A percentile compares a stretch with the other conserved stretches of the same genome.
These are phyloP conservation scores for Microcos paniculata DNA, from an alignment of 345 rosid species.

Conservation along the genomic window DNA sequence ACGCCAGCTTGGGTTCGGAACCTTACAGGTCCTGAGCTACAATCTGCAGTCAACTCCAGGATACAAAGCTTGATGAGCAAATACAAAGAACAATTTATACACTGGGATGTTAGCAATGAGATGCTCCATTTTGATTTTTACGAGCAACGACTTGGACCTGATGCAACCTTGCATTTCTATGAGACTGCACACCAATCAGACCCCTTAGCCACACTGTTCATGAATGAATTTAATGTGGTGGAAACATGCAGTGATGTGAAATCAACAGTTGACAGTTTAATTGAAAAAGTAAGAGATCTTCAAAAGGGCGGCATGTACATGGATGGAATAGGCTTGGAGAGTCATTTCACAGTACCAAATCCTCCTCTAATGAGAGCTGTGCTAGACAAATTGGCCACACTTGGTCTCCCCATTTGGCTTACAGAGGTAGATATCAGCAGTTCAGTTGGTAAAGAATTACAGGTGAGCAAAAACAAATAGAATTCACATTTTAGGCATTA, in stretches of 20 bases:
- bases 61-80: constrained; percentile 72
- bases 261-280: constrained; percentile 65
- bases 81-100: constrained; percentile 73
- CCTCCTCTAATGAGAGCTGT: constrained; percentile 67
- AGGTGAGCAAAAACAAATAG: constrained; percentile 33
- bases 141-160: constrained; percentile 59
- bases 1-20: constrained; percentile 62
- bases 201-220: constrained; percentile 64
- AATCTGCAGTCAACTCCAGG: constrained; percentile 51
- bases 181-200: constrained; percentile 57
- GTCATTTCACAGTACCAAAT: constrained; percentile 71
- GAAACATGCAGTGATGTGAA: constrained; percentile 74
- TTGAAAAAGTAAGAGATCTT: constrained; percentile 56
- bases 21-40: constrained; percentile 42
- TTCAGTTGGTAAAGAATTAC: constrained; percentile 40
- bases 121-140: constrained; percentile 86
- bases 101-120: constrained; percentile 92
- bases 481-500: background rate
- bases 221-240: constrained; percentile 82
- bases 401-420: constrained; percentile 80
- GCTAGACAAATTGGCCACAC: constrained; percentile 68
- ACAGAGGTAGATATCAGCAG: constrained; percentile 76
- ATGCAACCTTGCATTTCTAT: constrained; percentile 61
- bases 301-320: constrained; percentile 43
- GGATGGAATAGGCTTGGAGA: constrained; percentile 78